phyloP scores from a whole-genome alignment of 192 early-diverging fungal genomes.

The Paraglomus brasilianum region DNA sequence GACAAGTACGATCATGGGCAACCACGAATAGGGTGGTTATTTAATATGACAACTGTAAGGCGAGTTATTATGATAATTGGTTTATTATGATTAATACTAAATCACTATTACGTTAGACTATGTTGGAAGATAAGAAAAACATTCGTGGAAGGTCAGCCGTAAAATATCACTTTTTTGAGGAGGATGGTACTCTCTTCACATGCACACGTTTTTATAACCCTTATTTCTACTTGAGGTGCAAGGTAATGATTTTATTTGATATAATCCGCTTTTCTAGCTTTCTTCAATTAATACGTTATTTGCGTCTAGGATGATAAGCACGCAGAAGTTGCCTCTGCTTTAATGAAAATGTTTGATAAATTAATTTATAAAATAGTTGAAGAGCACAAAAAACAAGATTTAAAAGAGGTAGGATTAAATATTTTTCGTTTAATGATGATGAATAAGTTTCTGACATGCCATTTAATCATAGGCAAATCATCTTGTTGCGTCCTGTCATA shows the following conservation, averaged over 20 bases:
- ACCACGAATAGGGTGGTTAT: conserved; percentile 83
- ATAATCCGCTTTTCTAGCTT: neutral
- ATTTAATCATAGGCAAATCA: conserved; percentile 74
- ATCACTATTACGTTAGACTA: conserved; percentile 45
- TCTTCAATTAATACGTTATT: neutral
- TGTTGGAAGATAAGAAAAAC: conserved; percentile 64
- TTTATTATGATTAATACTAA: neutral
- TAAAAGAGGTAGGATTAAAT: conserved; percentile 64
- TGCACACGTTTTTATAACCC: conserved; percentile 81
- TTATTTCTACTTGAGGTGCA: conserved; percentile 87
- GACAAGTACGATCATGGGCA: conserved; percentile 70
- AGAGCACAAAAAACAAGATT: conserved; percentile 74
- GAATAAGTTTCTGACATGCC: neutral
- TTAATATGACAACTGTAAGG: conserved; percentile 89
- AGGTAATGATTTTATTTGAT: conserved; percentile 46
- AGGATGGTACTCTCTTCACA: conserved; percentile 87
- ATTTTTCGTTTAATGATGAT: neutral
- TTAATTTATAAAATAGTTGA: conserved; percentile 61
- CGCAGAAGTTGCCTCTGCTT: conserved; percentile 81
- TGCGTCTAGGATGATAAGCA: conserved; percentile 62
- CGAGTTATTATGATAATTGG: conserved; percentile 15
- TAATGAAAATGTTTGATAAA: conserved; percentile 68
- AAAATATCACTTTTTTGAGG: conserved; percentile 92
- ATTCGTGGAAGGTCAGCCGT: conserved; percentile 68
- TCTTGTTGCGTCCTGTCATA: conserved; percentile 68